Evolutionary conservation across 352 stramenopile genomes (phyloP).

Genomic region (Globisporangium mamillatum): DNA sequence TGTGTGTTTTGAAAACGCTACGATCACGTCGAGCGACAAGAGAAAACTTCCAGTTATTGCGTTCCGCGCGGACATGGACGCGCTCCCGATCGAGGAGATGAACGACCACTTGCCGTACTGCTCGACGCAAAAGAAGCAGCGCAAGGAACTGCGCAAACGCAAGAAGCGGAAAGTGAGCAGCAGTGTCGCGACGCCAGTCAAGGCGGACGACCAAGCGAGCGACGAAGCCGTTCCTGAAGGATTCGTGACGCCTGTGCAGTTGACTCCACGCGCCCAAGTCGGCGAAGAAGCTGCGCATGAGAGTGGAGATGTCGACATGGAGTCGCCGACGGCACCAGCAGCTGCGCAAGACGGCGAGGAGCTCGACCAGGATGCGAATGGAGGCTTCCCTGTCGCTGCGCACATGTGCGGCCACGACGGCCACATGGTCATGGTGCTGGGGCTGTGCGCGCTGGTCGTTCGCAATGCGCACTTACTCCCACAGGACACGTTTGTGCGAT

Average conservation of each 20-base stretch:
- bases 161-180: slow-evolving; percentile 55
- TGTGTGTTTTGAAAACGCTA: slow-evolving; percentile 76
- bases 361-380: slow-evolving; percentile 14
- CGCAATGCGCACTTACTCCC: slow-evolving; percentile 68
- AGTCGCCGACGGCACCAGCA: slow-evolving; percentile 9
- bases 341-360: slow-evolving; percentile 37
- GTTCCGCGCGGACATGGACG: slow-evolving; percentile 96
- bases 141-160: slow-evolving; percentile 53
- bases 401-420: slow-evolving; percentile 96
- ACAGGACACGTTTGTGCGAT: slow-evolving; percentile 77
- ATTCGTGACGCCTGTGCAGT: background rate
- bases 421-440: slow-evolving; percentile 94
- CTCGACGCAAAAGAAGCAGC: slow-evolving; percentile 61
- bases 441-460: slow-evolving; percentile 80
- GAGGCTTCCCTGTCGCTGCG: slow-evolving; percentile 32
- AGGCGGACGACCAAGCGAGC: background rate
- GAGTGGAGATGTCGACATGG: slow-evolving; percentile 23
- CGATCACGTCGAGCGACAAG: slow-evolving; percentile 43
- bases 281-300: slow-evolving; percentile 3
- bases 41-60: slow-evolving; percentile 84
- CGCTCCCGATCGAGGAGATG: slow-evolving; percentile 88
- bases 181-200: background rate
- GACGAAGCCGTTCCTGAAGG: background rate
- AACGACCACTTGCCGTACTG: slow-evolving; percentile 80
- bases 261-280: background rate